Evolutionary conservation across 805 yeast genomes (phyloP), one percentile per base, ranked within the genome.

Genomic region (Kuraishia hungarica): DNA sequence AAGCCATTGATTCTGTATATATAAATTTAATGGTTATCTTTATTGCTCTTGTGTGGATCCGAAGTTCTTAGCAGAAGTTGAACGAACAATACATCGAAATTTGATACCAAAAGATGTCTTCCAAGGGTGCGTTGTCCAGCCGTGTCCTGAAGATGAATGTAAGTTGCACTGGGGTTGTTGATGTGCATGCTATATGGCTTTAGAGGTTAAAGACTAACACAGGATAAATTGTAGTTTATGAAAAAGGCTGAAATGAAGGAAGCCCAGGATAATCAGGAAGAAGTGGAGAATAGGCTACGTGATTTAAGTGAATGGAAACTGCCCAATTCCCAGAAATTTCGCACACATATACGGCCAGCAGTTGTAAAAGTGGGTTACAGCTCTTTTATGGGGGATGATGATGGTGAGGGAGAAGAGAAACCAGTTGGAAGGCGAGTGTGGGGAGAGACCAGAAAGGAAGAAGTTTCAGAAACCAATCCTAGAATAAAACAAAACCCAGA

Each of bases 71-170:
- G 6, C 11, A 7, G 35, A 11, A 28, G 11, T 28, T 28, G 11
- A 11, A 6, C 6, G 11, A 17, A 35, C 17, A 15, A 35, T 7
- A 4, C 4, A 15, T 3, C 5, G n/a, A 35, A 3, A 13, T 35
- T 35, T 35, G 26, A 43, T 10, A 43, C 8, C 29, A 26, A 15
- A 35, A 35, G 35, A 35, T 35, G 43, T 35, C 43, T 3, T 35
- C 43, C 11, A 51, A 51, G 15, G 73, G 70, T 17, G 67, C 68
- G 51, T 70, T 83, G 56, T 86, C 94, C 26, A 80, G 81, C 62
- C 78, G 90, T 62, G 88, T 89, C 62, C 74, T 86, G 83, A 86
- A 85, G 79, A 89, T 89, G 97, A 89, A 89, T 50, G 59, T 55
- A 43, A 48, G 59, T 57, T 17, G 26, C n/a, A n/a, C n/a, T 26